Conservation (phyloP, 805 yeast species). For the Scheffersomyces amazonensis region DNA sequence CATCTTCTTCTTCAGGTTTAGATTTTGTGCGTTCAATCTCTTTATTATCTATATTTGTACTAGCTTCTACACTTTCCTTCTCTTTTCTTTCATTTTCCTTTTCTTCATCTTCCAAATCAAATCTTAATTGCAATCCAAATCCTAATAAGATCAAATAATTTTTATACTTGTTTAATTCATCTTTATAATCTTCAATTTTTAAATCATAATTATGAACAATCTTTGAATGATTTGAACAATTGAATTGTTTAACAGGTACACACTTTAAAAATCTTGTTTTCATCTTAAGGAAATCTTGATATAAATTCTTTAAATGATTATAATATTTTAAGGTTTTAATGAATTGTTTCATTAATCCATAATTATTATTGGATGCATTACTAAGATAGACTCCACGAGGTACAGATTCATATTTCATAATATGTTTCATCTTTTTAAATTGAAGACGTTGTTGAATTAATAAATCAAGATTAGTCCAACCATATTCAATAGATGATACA, state of each 20-base stretch:
- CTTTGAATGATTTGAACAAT: constrained; percentile 31
- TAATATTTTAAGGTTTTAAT: constrained; percentile 40
- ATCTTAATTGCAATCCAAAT: constrained; percentile 46
- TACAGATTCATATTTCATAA: constrained; percentile 43
- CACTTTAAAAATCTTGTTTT: constrained; percentile 26
- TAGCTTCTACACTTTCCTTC: background rate
- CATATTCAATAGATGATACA: constrained; percentile 76
- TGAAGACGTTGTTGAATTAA: constrained; percentile 23
- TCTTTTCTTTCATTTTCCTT: constrained; percentile 6
- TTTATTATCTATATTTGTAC: background rate
- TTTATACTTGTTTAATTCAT: constrained; percentile 44
- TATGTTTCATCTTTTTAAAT: constrained; percentile 29
- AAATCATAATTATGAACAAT: constrained; percentile 38
- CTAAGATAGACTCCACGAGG: constrained; percentile 42
- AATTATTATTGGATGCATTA: constrained; percentile 26
- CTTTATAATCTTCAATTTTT: constrained; percentile 41
- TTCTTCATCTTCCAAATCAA: constrained; percentile 37
- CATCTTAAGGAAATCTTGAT: constrained; percentile 27
- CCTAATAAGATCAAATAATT: constrained; percentile 44
- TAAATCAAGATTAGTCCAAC: constrained; percentile 57
- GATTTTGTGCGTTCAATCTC: constrained; percentile 6
- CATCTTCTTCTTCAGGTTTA: constrained; percentile 16
- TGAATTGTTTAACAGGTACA: constrained; percentile 21
- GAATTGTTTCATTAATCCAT: constrained; percentile 44
- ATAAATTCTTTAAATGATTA: constrained; percentile 33